phyloP scores from a whole-genome alignment of 352 stramenopile species.

The Phytopythium oedochilum region DNA sequence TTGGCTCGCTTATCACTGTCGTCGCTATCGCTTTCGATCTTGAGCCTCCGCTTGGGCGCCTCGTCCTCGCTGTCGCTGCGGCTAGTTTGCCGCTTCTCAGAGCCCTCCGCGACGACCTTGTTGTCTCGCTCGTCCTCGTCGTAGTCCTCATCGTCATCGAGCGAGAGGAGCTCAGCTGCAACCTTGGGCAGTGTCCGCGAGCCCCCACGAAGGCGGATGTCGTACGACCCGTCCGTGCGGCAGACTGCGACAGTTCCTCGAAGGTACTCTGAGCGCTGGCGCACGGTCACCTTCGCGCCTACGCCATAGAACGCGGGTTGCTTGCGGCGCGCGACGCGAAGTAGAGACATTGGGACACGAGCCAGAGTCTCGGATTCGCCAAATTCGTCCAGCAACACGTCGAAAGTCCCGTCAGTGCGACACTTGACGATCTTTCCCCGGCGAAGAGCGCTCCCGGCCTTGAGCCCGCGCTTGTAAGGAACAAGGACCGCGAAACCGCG shows the following conservation, averaged over 20 bases:
- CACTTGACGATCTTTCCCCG: conserved; percentile 46
- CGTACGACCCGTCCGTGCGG: conserved; percentile 49
- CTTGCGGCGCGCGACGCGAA: conserved; percentile 11
- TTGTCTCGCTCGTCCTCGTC: conserved; percentile 14
- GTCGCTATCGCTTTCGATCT: conserved; percentile 7
- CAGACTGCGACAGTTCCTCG: conserved; percentile 33
- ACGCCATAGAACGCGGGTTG: conserved; percentile 30
- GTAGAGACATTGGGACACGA: conserved; percentile 21
- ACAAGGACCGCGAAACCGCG: conserved; percentile 32
- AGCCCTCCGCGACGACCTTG: neutral
- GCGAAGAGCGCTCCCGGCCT: conserved; percentile 16
- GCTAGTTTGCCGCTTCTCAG: neutral
- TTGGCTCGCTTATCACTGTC: neutral
- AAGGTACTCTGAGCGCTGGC: conserved; percentile 48
- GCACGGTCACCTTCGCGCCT: conserved; percentile 42
- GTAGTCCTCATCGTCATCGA: conserved; percentile 31
- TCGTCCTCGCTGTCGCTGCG: conserved; percentile 12
- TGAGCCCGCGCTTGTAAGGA: conserved; percentile 41
- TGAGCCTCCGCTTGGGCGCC: neutral
- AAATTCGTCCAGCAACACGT: conserved; percentile 52
- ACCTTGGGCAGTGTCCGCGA: conserved; percentile 28
- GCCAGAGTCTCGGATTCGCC: conserved; percentile 33
- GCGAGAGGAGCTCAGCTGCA: conserved; percentile 35
- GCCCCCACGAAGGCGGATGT: conserved; percentile 28
- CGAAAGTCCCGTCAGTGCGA: conserved; percentile 53